phyloP scores from a whole-genome alignment of 768 basidiomycete genomes.

The Solioccasus polychromus region DNA sequence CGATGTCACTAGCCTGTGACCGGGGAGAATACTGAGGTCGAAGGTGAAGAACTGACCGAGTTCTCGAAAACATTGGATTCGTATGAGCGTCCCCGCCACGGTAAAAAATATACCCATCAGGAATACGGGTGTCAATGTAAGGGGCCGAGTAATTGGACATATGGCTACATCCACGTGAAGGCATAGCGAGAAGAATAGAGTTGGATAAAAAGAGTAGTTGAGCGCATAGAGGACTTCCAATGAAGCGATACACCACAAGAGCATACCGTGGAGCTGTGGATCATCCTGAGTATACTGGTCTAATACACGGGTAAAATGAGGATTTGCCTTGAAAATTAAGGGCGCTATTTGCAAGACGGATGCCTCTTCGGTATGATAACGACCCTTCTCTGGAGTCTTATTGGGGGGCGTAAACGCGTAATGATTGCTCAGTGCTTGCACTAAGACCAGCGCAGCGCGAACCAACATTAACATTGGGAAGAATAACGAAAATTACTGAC shows the following conservation, averaged over 20 bases:
- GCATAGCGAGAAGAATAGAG: conserved; percentile 33
- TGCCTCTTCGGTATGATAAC: conserved; percentile 53
- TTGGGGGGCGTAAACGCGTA: conserved; percentile 56
- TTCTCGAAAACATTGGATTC: conserved; percentile 50
- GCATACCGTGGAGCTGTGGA: conserved; percentile 46
- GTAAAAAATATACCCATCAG: conserved; percentile 43
- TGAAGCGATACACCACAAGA: conserved; percentile 48
- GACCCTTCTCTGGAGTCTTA: conserved; percentile 45
- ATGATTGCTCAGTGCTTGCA: conserved; percentile 51
- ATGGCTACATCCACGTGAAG: conserved; percentile 33
- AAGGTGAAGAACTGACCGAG: conserved; percentile 58
- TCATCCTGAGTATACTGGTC: background rate
- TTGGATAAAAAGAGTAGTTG: conserved; percentile 26
- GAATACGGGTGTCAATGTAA: conserved; percentile 41
- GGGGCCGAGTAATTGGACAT: conserved; percentile 28
- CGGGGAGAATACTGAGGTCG: conserved; percentile 52
- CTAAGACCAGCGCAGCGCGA: conserved; percentile 44
- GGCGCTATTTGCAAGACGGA: conserved; percentile 56
- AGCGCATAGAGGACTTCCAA: conserved; percentile 50
- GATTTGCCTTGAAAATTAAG: conserved; percentile 48
- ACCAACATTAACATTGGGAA: conserved; percentile 42
- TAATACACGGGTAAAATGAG: background rate
- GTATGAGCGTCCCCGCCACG: conserved; percentile 44
- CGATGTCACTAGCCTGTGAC: conserved; percentile 49
- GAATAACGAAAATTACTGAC: background rate